Conservation (phyloP, 352 stramenopile genomes). For the Phytophthora niederhauseri region DNA sequence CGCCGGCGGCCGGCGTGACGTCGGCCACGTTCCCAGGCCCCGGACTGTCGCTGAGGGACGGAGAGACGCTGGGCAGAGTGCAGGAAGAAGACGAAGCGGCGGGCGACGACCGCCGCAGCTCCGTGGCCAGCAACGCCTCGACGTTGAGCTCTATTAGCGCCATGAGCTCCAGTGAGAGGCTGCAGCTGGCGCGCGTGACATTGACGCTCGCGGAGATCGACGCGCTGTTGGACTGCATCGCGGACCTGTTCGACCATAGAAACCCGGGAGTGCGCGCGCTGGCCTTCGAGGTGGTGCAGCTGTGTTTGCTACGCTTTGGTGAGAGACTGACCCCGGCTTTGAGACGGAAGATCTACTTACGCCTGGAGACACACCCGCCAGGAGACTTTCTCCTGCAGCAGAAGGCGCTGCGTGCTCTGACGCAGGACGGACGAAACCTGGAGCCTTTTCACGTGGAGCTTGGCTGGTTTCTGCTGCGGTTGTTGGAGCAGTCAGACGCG, state of each 20-base stretch:
- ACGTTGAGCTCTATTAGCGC: slow-evolving; percentile 21
- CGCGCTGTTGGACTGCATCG: slow-evolving; percentile 71
- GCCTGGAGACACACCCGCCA: slow-evolving; percentile 50
- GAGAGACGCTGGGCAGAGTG: slow-evolving; percentile 30
- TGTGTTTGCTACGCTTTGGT: slow-evolving; percentile 70
- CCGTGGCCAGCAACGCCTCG: slow-evolving; percentile 12
- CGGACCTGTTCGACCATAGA: slow-evolving; percentile 71
- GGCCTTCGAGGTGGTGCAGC: slow-evolving; percentile 75
- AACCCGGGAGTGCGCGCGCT: slow-evolving; percentile 72
- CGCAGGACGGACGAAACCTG: slow-evolving; percentile 65
- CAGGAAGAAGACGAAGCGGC: slow-evolving; percentile 28
- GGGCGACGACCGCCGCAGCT: slow-evolving; percentile 17
- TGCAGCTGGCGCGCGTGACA: slow-evolving; percentile 15
- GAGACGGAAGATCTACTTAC: slow-evolving; percentile 61
- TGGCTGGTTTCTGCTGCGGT: slow-evolving; percentile 74
- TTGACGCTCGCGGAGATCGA: slow-evolving; percentile 53
- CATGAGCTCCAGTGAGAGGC: slow-evolving; percentile 20
- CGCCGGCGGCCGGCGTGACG: slow-evolving; percentile 18
- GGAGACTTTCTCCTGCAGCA: slow-evolving; percentile 70
- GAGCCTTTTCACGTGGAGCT: slow-evolving; percentile 75
- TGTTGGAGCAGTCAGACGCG: slow-evolving; percentile 83
- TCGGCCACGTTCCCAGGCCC: slow-evolving; percentile 35
- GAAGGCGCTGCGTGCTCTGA: slow-evolving; percentile 67
- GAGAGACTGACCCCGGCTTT: slow-evolving; percentile 48
- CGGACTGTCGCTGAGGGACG: slow-evolving; percentile 13